These are phyloP conservation scores for Sarocladium kiliense DNA, from an alignment of 2,329 filamentous ascomycete species.

Conservation along the genomic window DNA sequence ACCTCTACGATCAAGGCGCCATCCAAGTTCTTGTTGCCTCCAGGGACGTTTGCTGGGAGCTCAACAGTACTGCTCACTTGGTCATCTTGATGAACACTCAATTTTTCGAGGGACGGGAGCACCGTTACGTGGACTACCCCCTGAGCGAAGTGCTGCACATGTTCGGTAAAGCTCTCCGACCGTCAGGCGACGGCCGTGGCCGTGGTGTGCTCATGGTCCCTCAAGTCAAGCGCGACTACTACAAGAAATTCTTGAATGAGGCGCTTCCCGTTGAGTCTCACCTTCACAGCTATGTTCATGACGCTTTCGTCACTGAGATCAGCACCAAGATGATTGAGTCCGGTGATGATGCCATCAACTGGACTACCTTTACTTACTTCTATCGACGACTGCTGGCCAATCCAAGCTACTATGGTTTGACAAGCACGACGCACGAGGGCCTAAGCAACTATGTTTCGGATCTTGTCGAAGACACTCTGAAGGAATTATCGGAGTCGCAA, in stretches of 20 bases:
- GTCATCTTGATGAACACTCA: constrained; percentile 98
- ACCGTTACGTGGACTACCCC: constrained; percentile 94
- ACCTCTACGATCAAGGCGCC: constrained; percentile 83
- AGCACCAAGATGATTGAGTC: constrained; percentile 94
- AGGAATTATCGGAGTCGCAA: constrained; percentile 86
- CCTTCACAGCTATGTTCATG: constrained; percentile 84
- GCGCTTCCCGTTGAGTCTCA: constrained; percentile 94
- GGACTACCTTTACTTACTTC: constrained; percentile 98
- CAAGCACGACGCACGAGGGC: constrained; percentile 83
- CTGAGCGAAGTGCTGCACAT: constrained; percentile 94
- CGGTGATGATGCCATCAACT: constrained; percentile 95
- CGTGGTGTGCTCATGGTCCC: constrained; percentile 97
- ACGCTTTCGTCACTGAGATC: constrained; percentile 95
- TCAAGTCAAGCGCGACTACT: constrained; percentile 91
- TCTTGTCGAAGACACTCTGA: constrained; percentile 85
- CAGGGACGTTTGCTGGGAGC: constrained; percentile 93
- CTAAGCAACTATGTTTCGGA: constrained; percentile 94
- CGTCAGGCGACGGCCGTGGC: constrained; percentile 71
- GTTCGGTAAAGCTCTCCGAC: constrained; percentile 87
- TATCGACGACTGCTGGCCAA: constrained; percentile 93
- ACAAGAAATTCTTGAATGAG: constrained; percentile 97
- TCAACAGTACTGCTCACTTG: constrained; percentile 81
- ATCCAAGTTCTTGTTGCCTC: constrained; percentile 75
- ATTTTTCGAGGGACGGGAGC: constrained; percentile 93
- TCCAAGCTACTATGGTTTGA: constrained; percentile 90